Evolutionary conservation across 805 yeast species (phyloP), one percentile per base, ranked within the genome.

Genomic region (Pichia scutulata): DNA sequence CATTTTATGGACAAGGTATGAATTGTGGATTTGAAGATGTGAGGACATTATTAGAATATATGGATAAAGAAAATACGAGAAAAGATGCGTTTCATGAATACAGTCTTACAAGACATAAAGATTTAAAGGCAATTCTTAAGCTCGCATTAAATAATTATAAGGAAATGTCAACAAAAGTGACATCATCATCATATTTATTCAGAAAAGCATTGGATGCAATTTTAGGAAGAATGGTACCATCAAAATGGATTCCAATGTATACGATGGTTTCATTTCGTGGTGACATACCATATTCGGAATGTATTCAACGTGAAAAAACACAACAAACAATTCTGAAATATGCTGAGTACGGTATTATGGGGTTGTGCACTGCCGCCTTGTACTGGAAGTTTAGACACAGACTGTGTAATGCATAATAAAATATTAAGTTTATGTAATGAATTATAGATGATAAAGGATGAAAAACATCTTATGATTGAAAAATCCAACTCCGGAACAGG

Each of bases 1-100:
- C 97, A n/a, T 90, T 90, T 65, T 90, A 89, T 62, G 97, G 97
- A 10, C 97, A 90, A 65, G 97, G 97, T 6, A 85, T 90, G 92
- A 90, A 90, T 65, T 87, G 96, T 63, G 97, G 97, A 1, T 85
- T 90, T 64, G 97, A 90, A 66, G 97, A 92, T 59, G 90, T 90
- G 22, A 71, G 81, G 51, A 79, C 82, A 1, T 68, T 90, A 47
- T 69, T 85, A 69, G 73, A 77, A 42, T 61, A 82, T 24, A 43
- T 76, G 44, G 75, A 74, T 30, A 56, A 64, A 49, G 39, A 60
- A 44, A 52, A 66, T 3, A 69, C 77, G 51, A 70, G 81, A 26
- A 60, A 60, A 1, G 45, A 45, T 7, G 83, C 88, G 0, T 84
- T 88, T 57, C 68, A 66, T 30, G 59, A 60, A 41, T 88, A 86